Base-by-base conservation (phyloP, 345 rosid genomes). In the Aquilaria malaccensis region DNA sequence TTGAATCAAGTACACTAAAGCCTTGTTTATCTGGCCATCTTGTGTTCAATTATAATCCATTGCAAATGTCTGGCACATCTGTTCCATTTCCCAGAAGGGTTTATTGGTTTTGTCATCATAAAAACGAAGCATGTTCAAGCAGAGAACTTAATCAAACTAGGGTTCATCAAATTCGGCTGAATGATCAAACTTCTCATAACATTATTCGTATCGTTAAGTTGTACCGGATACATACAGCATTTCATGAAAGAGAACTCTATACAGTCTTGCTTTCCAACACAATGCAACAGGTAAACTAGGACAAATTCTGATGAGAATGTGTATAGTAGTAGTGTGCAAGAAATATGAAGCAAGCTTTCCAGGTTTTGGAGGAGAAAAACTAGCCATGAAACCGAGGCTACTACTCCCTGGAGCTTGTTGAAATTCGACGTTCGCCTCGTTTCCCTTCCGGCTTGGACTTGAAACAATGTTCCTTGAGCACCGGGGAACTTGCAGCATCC, bases 331-430 rank as follows among this genome's bases (percentile, higher is more conserved):
- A 64, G 46, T 33, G 14, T 49, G 55, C 52, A 63, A 54, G 46
- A 41, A 56, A 30, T 61, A 30, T 52, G 57, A 37, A 14, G 31
- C 14, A 7, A 32, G 11, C 22, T 22, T 22, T 22, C 22, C 22
- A 22, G 22, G 22, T 22, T 22, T 22, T 22, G 22, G 22, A 22
- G 22, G 22, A 22, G 64, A 62, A 43, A 54, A 41, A 7, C 11
- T 33, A 49, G 60, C 15, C 11, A 47, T 22, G 30, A 37, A 48
- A 30, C 31, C 6, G 13, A 7, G 33, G 11, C n/a, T 30, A 46
- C 30, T 53, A 55, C 33, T 55, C 52, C 63, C 62, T 72, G 58
- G 43, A 78, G 49, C 76, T 74, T n/a, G 74, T 65, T 22, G 62
- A 70, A 30, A 10, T 60, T 59, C 77, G 12, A 12, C 53, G 33